Base-by-base conservation (phyloP, 2,329 filamentous ascomycete species). In the Aspergillus uvarum region DNA sequence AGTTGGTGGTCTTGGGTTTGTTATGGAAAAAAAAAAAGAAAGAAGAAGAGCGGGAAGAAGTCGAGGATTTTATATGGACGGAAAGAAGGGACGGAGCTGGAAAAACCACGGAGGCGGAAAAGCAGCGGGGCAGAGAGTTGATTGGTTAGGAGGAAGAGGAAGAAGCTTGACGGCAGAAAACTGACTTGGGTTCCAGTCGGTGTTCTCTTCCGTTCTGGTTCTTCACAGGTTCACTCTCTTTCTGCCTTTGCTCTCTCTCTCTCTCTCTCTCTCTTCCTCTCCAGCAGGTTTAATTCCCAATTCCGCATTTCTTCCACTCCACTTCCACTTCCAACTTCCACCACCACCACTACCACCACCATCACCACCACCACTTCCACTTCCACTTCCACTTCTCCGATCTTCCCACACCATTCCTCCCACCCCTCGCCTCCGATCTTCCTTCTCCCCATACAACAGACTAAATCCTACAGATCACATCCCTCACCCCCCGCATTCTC, bases 1-100 rank as follows among this genome's bases (percentile, higher is more conserved):
- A 89, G 83, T 87, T 83, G 83, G 83, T 86, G 87, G 87, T 89
- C 87, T 85, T 82, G 79, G 71, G 76, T 76, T 76, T 77, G 78
- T 70, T 69, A 69, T 72, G 73, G 73, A 73, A 74, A 76, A 76
- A 74, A 72, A 73, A 72, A 73, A 70, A 67, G 60, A 61, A 70
- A 67, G 62, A 60, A 54, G 47, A 57, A 51, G 55, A 64, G 56
- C 61, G 59, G 58, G 57, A 59, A 62, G 59, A 63, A 58, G 53
- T 60, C 49, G 58, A 63, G 65, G 65, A 69, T 61, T 53, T 42
- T 22, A 31, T 51, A 51, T 50, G 38, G 31, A 29, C 48, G 66
- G 63, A 59, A 58, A 60, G 62, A 10, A 61, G 61, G 65, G 68
- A 59, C 64, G 62, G 52, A 63, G 56, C 44, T 63, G 69, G 67